Conservation (phyloP, 2,329 filamentous ascomycete genomes). For the Dothiorella sarmentorum region DNA sequence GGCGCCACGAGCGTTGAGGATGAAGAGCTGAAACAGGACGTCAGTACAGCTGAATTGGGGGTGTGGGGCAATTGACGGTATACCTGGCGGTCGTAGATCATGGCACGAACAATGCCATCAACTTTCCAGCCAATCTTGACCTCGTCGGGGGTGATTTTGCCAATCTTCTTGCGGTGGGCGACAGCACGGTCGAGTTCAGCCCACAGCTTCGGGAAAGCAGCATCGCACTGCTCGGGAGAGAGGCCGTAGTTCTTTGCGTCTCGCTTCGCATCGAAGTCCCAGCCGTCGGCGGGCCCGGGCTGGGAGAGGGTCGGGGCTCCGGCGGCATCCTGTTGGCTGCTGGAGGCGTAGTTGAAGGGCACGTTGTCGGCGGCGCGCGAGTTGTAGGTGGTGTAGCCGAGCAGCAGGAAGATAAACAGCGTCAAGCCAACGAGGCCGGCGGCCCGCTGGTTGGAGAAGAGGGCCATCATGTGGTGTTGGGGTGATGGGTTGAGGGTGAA, state of each 20-base stretch:
- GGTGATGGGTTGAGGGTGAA: not conserved
- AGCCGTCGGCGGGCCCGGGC: slow-evolving; percentile 11
- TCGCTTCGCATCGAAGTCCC: slow-evolving; percentile 8
- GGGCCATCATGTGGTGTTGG: slow-evolving; percentile 6
- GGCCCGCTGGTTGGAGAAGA: slow-evolving; percentile 17
- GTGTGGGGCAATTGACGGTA: not conserved
- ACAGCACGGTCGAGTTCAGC: slow-evolving; percentile 26
- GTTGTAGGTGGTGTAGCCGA: slow-evolving; percentile 18
- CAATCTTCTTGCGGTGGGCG: slow-evolving; percentile 21
- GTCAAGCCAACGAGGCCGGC: slow-evolving; percentile 18
- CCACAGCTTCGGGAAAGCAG: slow-evolving; percentile 26
- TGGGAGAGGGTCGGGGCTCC: slow-evolving; percentile 4
- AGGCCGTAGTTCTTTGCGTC: slow-evolving; percentile 26
- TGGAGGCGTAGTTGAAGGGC: slow-evolving; percentile 13
- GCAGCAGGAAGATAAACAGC: slow-evolving; percentile 17
- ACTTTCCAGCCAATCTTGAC: slow-evolving; percentile 26
- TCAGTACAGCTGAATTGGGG: not conserved
- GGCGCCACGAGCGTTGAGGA: slow-evolving; percentile 28
- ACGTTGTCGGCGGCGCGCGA: slow-evolving; percentile 11
- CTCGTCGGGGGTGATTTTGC: slow-evolving; percentile 24
- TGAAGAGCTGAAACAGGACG: slow-evolving; percentile 29
- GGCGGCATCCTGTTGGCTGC: not conserved
- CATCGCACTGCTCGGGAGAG: slow-evolving; percentile 23
- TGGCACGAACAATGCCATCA: slow-evolving; percentile 25
- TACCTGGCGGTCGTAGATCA: slow-evolving; percentile 31